Conservation (phyloP, 306 rosid species). For the Ziziphus jujuba region DNA sequence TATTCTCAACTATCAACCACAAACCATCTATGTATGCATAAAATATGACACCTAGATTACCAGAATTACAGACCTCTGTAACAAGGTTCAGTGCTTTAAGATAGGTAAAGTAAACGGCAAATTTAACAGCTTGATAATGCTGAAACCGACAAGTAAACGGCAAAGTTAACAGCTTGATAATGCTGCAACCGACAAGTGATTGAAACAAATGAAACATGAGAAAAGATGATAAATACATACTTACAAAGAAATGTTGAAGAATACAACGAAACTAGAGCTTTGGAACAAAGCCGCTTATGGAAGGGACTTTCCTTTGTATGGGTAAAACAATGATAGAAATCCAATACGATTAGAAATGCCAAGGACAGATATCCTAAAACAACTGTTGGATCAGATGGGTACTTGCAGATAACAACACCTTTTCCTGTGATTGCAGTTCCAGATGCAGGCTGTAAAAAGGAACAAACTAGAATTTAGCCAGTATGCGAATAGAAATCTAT, state of each 20-base stretch:
- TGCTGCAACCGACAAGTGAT: not conserved
- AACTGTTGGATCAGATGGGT: conserved; percentile 61
- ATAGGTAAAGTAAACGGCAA: no score
- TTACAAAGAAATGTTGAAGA: conserved; percentile 74
- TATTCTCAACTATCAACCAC: no score
- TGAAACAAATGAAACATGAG: not conserved
- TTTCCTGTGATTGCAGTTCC: conserved; percentile 48
- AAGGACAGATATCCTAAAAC: conserved; percentile 61
- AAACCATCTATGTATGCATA: not conserved
- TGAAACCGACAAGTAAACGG: not conserved
- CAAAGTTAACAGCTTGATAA: not conserved
- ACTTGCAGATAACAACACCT: conserved; percentile 58
- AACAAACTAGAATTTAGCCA: not conserved
- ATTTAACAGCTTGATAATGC: not conserved
- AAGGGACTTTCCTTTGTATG: conserved; percentile 63
- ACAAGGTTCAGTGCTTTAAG: not conserved
- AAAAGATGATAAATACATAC: conserved; percentile 20
- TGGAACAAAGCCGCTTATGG: conserved; percentile 55
- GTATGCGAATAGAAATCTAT: not conserved
- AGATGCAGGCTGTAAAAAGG: conserved; percentile 56
- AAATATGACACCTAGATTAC: not conserved
- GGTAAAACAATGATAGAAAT: conserved; percentile 58
- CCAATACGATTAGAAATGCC: conserved; percentile 59
- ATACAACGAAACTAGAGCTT: conserved; percentile 41
- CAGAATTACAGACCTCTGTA: not conserved